Percentiles rank a stretch among this genome's conserved stretches.
Evolutionary conservation across 371 early-diverging fungal species (phyloP).

Genomic region (Syncephalastrum sp.): DNA sequence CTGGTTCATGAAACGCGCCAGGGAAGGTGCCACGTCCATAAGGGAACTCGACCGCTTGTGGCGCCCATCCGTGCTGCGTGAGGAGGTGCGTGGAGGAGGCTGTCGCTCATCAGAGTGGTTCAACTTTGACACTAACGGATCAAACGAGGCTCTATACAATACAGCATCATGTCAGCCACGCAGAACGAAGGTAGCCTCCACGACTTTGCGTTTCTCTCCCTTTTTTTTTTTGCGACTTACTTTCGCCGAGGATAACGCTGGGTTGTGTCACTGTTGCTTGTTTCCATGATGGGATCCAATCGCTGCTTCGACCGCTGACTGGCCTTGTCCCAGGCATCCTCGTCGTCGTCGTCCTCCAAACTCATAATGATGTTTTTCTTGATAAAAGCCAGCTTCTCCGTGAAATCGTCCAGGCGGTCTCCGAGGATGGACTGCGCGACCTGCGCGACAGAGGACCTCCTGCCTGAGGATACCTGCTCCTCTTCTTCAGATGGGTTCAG

Average conservation of each 20-base stretch:
- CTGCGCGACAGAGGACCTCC: slow-evolving; percentile 26
- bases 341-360: slow-evolving; percentile 35
- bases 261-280: slow-evolving; percentile 2
- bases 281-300: background rate
- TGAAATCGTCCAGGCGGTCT: slow-evolving; percentile 42
- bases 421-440: slow-evolving; percentile 38
- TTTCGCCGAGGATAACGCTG: background rate
- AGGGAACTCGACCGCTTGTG: slow-evolving; percentile 20
- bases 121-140: slow-evolving; percentile 12
- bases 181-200: too few species aligned
- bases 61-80: background rate
- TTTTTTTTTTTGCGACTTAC: slow-evolving; percentile 6
- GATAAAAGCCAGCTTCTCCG: slow-evolving; percentile 43
- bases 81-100: too few species aligned
- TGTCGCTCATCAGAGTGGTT: background rate
- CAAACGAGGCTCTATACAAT: slow-evolving; percentile 13
- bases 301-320: slow-evolving; percentile 9
- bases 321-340: slow-evolving; percentile 17
- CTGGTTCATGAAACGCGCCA: slow-evolving; percentile 34
- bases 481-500: background rate
- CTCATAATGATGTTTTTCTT: slow-evolving; percentile 48
- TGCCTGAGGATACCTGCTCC: background rate
- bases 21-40: slow-evolving; percentile 23
- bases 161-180: too few species aligned
- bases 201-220: too few species aligned